A percentile compares a stretch with the other conserved stretches of the same genome.
Conservation (phyloP, 1,139 yeast species). For the Geotrichum bryndzae region DNA sequence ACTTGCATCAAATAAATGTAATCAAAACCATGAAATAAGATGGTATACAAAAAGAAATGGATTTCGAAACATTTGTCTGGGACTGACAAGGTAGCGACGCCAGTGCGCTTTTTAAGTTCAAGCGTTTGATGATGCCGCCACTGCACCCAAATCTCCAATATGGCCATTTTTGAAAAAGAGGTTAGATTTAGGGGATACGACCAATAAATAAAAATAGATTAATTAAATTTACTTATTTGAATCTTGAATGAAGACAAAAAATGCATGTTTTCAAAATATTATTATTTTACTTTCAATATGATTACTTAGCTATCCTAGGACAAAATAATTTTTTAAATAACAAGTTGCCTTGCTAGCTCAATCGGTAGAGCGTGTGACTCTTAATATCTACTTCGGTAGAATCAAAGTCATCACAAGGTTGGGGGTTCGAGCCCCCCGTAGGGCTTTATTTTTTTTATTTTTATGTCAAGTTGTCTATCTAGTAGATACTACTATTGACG, state of each 20-base stretch:
- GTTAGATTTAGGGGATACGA: too few species aligned
- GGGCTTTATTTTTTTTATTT: background rate
- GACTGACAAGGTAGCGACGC: too few species aligned
- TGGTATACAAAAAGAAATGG: too few species aligned
- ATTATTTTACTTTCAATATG: background rate
- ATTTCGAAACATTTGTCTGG: too few species aligned
- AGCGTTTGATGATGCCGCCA: too few species aligned
- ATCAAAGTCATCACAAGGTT: slow-evolving; percentile 8
- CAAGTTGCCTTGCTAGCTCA: slow-evolving; percentile 2
- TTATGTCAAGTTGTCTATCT: background rate
- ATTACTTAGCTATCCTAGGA: background rate
- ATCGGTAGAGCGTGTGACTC: slow-evolving; percentile 10
- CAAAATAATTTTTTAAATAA: background rate
- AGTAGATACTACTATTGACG: too few species aligned
- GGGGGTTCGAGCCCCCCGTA: slow-evolving; percentile 9
- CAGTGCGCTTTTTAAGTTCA: too few species aligned
- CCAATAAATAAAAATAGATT: too few species aligned
- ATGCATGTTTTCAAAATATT: background rate
- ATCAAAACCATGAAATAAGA: too few species aligned
- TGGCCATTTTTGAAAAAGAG: too few species aligned
- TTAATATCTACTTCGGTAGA: background rate
- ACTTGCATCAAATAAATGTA: too few species aligned
- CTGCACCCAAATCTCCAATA: too few species aligned
- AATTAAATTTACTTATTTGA: background rate
- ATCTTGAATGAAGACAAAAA: background rate